A percentile compares a stretch with the other conserved stretches of the same genome.
Conservation (phyloP, 2,329 filamentous ascomycete genomes). For the Gaeumannomyces tritici region DNA sequence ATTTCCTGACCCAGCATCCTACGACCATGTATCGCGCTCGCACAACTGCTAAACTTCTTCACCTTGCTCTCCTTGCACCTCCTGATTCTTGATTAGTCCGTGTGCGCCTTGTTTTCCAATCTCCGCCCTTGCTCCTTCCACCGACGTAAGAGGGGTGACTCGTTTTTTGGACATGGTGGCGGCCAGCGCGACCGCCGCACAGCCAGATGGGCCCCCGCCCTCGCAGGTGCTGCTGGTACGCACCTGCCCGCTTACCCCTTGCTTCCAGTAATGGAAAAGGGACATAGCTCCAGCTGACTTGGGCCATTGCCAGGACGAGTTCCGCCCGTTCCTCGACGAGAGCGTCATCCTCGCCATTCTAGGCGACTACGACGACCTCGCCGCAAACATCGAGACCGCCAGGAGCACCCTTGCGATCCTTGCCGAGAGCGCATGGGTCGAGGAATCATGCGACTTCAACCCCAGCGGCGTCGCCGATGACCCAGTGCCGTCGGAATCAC, state of each 20-base stretch:
- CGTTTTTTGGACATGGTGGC: neutral
- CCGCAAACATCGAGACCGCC: constrained; percentile 41
- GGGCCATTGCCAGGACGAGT: constrained; percentile 45
- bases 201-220: neutral
- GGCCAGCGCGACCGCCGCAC: neutral
- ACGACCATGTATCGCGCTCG: neutral
- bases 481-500: neutral
- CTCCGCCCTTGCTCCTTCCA: neutral
- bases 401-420: constrained; percentile 54
- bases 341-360: constrained; percentile 67
- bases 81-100: neutral
- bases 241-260: neutral
- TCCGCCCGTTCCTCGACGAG: constrained; percentile 67
- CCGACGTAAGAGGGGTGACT: neutral
- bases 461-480: constrained; percentile 55
- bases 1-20: neutral
- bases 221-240: neutral
- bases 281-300: neutral
- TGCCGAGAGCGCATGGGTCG: constrained; percentile 50
- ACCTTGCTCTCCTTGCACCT: neutral
- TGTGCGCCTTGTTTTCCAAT: neutral
- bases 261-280: neutral
- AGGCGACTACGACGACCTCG: constrained; percentile 57
- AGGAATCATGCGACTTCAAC: constrained; percentile 71
- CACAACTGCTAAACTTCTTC: neutral